A percentile compares a stretch with the other conserved stretches of the same genome.
Conservation (phyloP, 805 yeast genomes). For the Wickerhamomyces bisporus region DNA sequence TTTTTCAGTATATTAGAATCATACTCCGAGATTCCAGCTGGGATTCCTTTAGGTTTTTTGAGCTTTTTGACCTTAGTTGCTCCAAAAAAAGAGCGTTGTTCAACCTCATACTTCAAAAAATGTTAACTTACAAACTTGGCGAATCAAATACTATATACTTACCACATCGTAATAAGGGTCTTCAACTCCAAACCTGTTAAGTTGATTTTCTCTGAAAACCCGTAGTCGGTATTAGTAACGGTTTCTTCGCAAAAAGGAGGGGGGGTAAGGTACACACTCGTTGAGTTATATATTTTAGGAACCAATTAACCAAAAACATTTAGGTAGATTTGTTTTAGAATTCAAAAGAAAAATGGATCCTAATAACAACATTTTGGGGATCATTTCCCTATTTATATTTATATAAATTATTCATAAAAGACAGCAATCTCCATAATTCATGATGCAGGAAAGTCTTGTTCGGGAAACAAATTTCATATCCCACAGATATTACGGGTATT, state of each 20-base stretch:
- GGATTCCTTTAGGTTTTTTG: constrained; percentile 35
- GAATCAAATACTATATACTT: constrained; percentile 5
- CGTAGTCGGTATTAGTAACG: constrained; percentile 1
- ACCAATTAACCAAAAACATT: constrained; percentile 19
- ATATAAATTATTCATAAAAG: no score
- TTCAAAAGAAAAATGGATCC: no score
- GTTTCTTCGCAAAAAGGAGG: no score
- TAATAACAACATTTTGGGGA: no score
- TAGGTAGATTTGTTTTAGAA: no score
- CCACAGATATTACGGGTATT: no score
- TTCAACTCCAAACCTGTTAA: constrained; percentile 35
- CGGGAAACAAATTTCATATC: no score
- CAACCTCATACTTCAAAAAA: constrained; percentile 15
- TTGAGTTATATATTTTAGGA: constrained; percentile 19
- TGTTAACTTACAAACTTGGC: not conserved
- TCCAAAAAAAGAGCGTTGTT: constrained; percentile 18
- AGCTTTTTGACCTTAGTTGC: constrained; percentile 14
- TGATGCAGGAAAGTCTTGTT: no score
- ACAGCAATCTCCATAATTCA: no score
- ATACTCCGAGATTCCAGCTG: constrained; percentile 48
- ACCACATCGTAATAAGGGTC: constrained; percentile 39
- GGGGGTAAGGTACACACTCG: constrained; percentile 15
- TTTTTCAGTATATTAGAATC: constrained; percentile 45
- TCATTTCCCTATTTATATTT: no score
- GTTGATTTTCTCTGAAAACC: constrained; percentile 27